Percentiles rank a stretch among this genome's conserved stretches.
These are phyloP conservation scores for Leccinum subspadiceum DNA, from an alignment of 1,284 basidiomycete species.

Conservation along the genomic window DNA sequence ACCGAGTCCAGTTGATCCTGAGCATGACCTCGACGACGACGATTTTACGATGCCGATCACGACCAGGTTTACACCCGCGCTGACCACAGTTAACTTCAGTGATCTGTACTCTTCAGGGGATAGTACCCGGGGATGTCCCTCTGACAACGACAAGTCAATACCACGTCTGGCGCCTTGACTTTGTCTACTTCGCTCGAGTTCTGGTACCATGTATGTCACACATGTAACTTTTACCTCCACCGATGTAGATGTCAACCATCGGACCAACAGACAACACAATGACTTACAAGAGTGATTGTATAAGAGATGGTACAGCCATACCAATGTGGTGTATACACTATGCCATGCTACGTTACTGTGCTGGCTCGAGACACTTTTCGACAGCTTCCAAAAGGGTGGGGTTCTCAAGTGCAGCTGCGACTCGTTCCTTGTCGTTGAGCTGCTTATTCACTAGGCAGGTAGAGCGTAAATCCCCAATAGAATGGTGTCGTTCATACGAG, in stretches of 20 bases:
- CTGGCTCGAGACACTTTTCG: slow-evolving; percentile 77
- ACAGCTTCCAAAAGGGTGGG: slow-evolving; percentile 83
- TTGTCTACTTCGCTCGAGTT: background rate
- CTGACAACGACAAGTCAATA: background rate
- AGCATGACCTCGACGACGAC: background rate
- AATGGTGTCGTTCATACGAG: background rate
- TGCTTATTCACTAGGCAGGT: slow-evolving; percentile 88
- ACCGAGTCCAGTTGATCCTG: background rate
- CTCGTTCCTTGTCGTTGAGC: slow-evolving; percentile 97
- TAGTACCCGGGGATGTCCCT: background rate
- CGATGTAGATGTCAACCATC: background rate
- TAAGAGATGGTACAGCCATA: background rate
- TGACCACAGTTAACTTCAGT: slow-evolving; percentile 14
- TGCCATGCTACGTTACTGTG: background rate
- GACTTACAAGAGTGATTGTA: background rate
- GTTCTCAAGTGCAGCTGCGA: slow-evolving; percentile 96
- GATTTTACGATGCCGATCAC: slow-evolving; percentile 5
- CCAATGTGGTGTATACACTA: slow-evolving; percentile 4
- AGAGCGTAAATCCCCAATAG: background rate
- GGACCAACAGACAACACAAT: background rate
- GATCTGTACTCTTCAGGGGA: background rate
- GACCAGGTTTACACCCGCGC: background rate
- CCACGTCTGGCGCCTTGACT: background rate
- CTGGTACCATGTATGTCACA: background rate
- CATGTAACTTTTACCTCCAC: background rate